phyloP scores from a whole-genome alignment of 352 stramenopile species.

The Globisporangium mamillatum region DNA sequence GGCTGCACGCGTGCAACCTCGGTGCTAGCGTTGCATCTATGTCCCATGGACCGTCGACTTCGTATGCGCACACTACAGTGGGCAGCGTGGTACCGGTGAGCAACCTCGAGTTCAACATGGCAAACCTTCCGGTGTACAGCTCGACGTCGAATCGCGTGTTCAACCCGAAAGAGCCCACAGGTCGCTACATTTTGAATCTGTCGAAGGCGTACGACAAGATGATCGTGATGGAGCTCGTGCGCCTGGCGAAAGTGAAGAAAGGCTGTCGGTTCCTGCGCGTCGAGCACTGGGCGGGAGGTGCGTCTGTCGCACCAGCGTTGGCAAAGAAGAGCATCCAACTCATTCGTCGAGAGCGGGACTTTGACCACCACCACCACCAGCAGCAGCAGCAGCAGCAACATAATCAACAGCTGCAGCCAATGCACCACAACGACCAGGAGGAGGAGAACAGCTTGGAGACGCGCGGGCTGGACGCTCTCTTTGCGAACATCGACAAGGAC shows the following conservation, averaged over 20 bases:
- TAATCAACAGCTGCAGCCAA: not conserved
- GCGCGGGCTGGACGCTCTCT: slow-evolving; percentile 54
- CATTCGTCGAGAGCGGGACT: slow-evolving; percentile 42
- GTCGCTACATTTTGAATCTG: slow-evolving; percentile 66
- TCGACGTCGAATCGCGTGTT: slow-evolving; percentile 47
- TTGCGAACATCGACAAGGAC: slow-evolving; percentile 62
- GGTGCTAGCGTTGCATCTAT: slow-evolving; percentile 23
- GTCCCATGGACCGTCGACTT: slow-evolving; percentile 1
- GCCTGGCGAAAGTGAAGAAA: slow-evolving; percentile 65
- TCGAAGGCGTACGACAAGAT: slow-evolving; percentile 74
- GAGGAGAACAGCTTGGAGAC: slow-evolving; percentile 55
- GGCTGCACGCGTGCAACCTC: slow-evolving; percentile 65
- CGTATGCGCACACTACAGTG: not conserved
- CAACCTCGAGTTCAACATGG: slow-evolving; percentile 27
- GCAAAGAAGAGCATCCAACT: slow-evolving; percentile 42
- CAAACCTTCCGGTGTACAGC: slow-evolving; percentile 42
- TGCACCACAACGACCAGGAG: slow-evolving; percentile 3
- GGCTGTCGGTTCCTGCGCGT: slow-evolving; percentile 68
- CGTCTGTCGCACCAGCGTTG: not conserved
- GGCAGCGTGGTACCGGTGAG: not conserved
- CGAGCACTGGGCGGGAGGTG: slow-evolving; percentile 38
- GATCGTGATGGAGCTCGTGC: slow-evolving; percentile 72
- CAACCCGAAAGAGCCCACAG: slow-evolving; percentile 65
- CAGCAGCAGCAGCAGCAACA: not conserved
- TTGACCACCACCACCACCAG: not conserved